These are phyloP conservation scores for Silene coronaria DNA, from an alignment of 179 eudicot genomes.

Conservation along the genomic window DNA sequence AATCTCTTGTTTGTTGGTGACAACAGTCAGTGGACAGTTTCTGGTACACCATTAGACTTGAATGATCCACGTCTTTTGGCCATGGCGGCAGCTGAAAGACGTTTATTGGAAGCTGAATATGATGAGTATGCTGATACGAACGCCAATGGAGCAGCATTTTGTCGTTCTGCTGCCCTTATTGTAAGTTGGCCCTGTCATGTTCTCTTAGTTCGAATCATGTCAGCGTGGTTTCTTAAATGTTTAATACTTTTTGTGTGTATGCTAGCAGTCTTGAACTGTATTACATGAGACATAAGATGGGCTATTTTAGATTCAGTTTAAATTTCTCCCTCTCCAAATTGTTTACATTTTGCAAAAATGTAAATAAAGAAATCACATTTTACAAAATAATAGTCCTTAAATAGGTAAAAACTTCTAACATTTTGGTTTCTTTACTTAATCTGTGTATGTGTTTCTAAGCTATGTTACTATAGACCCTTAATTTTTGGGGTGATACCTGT, in stretches of 20 bases:
- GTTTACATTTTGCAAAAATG: too few relatives aligned
- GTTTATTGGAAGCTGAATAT: slow-evolving; percentile 66
- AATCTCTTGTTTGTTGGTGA: slow-evolving; percentile 17
- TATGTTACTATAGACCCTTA: too few relatives aligned
- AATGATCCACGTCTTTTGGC: slow-evolving; percentile 74
- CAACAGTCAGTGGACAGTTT: slow-evolving; percentile 55
- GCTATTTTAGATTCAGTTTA: background rate
- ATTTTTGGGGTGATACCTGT: too few relatives aligned
- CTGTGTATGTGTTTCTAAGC: background rate
- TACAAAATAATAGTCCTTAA: background rate
- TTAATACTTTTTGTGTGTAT: background rate
- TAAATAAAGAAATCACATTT: too few relatives aligned
- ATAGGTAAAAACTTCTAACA: background rate
- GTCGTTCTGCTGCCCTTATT: slow-evolving; percentile 80
- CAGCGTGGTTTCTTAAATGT: too few relatives aligned
- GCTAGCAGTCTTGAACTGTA: background rate
- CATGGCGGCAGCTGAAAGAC: slow-evolving; percentile 83
- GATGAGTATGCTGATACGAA: slow-evolving; percentile 72
- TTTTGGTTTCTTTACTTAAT: background rate
- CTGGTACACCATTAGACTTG: slow-evolving; percentile 58
- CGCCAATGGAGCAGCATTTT: slow-evolving; percentile 75
- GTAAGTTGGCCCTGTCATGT: slow-evolving; percentile 31
- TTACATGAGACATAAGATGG: background rate
- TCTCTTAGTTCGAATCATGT: background rate
- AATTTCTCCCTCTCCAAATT: background rate